Conservation (phyloP, 2,329 filamentous ascomycete species). For the Phyllosticta ampelicida region DNA sequence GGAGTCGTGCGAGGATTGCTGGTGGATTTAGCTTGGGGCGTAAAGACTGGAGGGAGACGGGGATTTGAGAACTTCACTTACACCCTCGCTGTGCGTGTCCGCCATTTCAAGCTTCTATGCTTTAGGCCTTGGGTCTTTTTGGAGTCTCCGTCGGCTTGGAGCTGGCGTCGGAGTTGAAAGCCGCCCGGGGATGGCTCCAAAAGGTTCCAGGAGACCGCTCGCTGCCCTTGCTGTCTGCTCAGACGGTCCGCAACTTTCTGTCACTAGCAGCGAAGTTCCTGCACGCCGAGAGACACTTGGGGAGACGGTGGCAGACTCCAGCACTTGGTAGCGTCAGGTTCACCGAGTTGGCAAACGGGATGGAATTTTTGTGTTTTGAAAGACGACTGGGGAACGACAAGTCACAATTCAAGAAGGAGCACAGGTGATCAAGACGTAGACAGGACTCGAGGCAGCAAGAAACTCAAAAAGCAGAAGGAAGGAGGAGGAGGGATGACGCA, state of each 20-base stretch:
- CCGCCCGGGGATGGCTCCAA: too few species aligned
- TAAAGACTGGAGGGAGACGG: neutral
- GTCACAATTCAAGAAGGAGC: too few species aligned
- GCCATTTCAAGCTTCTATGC: neutral
- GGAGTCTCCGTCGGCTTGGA: neutral
- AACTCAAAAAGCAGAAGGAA: neutral
- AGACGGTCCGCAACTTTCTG: neutral
- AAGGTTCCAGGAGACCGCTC: neutral
- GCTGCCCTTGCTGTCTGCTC: neutral
- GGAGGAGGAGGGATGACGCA: neutral
- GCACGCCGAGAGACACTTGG: too few species aligned
- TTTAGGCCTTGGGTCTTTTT: neutral
- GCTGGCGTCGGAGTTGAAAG: neutral
- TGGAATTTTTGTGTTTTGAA: too few species aligned
- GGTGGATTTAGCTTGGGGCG: neutral
- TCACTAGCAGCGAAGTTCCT: too few species aligned
- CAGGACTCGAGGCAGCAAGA: neutral
- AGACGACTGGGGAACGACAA: too few species aligned
- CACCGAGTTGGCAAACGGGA: too few species aligned
- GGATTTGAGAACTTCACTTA: neutral
- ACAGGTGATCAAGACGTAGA: neutral
- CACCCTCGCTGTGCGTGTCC: neutral
- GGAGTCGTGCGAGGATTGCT: neutral
- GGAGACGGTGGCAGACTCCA: too few species aligned
- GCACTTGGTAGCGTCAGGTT: too few species aligned